Conservation (phyloP, 768 basidiomycete species). For the Amanita molliuscula region DNA sequence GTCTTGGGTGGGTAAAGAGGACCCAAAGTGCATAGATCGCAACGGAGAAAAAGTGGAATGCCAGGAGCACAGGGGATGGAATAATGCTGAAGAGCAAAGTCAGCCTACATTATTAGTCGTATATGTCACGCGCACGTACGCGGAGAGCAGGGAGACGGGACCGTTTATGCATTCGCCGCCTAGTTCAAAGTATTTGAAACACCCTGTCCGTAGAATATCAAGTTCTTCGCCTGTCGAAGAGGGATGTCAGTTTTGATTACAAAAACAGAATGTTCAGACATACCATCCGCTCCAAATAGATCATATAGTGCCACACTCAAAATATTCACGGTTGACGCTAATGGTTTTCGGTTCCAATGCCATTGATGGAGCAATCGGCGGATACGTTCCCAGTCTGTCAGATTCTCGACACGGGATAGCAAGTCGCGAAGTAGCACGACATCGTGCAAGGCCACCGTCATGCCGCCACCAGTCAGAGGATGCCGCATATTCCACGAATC, state of each 20-base stretch:
- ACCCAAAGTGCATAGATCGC: constrained; percentile 93
- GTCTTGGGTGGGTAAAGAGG: constrained; percentile 55
- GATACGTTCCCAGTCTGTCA: constrained; percentile 42
- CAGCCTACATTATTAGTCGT: neutral
- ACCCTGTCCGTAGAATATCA: constrained; percentile 63
- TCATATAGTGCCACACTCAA: constrained; percentile 90
- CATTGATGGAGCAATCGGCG: constrained; percentile 50
- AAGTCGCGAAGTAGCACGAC: constrained; percentile 63
- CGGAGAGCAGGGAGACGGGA: constrained; percentile 85
- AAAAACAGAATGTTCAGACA: neutral
- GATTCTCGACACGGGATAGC: constrained; percentile 34
- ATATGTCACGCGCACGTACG: constrained; percentile 38
- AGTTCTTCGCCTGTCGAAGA: constrained; percentile 42
- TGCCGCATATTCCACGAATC: constrained; percentile 99
- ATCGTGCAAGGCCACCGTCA: constrained; percentile 92
- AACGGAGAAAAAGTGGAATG: constrained; percentile 90
- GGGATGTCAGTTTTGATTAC: neutral
- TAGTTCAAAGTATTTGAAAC: constrained; percentile 94
- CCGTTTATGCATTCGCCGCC: constrained; percentile 85
- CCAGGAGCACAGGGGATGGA: constrained; percentile 71
- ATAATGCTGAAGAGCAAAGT: constrained; percentile 41
- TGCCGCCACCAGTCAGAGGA: constrained; percentile 94
- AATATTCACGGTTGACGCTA: constrained; percentile 84
- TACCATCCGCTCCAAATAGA: constrained; percentile 84
- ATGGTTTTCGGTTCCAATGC: constrained; percentile 81